Base-by-base conservation (phyloP, 306 rosid genomes). In the Delonix regia region DNA sequence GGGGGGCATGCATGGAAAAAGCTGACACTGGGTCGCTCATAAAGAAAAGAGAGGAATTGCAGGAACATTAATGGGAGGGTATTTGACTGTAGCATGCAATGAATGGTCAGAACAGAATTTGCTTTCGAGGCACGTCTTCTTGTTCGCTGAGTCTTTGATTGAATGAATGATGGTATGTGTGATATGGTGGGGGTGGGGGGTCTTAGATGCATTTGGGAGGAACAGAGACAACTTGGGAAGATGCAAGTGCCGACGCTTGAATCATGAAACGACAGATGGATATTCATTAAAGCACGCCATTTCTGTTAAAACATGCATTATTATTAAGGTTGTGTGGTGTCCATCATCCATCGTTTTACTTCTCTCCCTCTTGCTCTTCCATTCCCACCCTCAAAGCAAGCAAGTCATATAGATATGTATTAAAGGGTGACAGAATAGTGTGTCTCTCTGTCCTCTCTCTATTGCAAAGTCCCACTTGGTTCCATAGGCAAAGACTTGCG, bases 41-140 rank as follows among this genome's bases (percentile, higher is more conserved):
- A 70, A 63, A 72, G 18, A 73, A 9, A 71, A 38, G 71, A 75
- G 74, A 30, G 72, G 81, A 28, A 77, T 55, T 72, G 88, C 85
- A 87, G 83, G 63, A 38, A 53, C 77, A 85, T 80, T 85, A 67
- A 85, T 80, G 73, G 81, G 83, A 59, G 73, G 42, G 67, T 57
- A 78, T 63, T 83, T 81, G 89, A 80, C 86, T 80, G 66, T 77
- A 56, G 36, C 85, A 80, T 76, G 77, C 75, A 82, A 72, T 61
- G 39, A 71, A 75, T 74, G 10, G 68, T 63, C 42, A 24, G 52
- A 25, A 68, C 42, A 24, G 52, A 25, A 68, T 34, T 85, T 75
- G 83, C 84, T 88, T 85, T 81, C 10, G 65, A 75, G 69, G 15
- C 81, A 83, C 82, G 89, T 75, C 78, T 72, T 14, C n/a, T 65